A percentile compares a stretch with the other conserved stretches of the same genome.
Evolutionary conservation across 1,284 basidiomycete species (phyloP).

Genomic region (Vanrija sp.): DNA sequence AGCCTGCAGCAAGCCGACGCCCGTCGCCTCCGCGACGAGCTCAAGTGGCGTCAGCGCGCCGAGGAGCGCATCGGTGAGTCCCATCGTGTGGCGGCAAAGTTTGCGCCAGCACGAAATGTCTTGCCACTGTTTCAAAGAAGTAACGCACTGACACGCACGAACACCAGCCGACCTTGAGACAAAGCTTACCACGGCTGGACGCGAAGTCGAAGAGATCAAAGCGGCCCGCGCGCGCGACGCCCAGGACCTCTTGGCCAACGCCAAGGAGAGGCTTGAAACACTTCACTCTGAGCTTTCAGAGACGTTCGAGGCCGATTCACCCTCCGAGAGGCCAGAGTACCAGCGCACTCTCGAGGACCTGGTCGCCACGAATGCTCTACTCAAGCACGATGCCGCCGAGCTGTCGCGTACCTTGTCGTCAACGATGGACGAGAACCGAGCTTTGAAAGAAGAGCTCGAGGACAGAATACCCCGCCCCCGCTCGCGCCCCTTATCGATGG

Average conservation of each 20-base stretch:
- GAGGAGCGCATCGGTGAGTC: conserved; percentile 38
- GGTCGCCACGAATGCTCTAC: conserved; percentile 73
- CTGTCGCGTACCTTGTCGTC: conserved; percentile 67
- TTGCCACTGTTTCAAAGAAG: too few species aligned
- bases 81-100: too few species aligned
- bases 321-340: conserved; percentile 43
- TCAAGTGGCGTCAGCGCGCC: conserved; percentile 32
- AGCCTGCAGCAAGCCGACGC: conserved; percentile 75
- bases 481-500: neutral
- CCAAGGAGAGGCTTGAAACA: conserved; percentile 62
- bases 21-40: conserved; percentile 63
- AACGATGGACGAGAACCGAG: conserved; percentile 68
- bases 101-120: neutral
- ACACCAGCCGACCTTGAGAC: conserved; percentile 64
- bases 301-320: conserved; percentile 32
- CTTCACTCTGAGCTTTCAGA: conserved; percentile 53
- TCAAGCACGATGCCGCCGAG: conserved; percentile 76
- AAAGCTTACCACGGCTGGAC: conserved; percentile 61
- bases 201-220: conserved; percentile 63
- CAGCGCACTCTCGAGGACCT: conserved; percentile 68
- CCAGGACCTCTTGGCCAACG: conserved; percentile 67
- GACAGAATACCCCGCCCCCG: conserved; percentile 48
- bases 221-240: conserved; percentile 64
- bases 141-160: conserved; percentile 4
- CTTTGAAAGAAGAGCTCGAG: conserved; percentile 67